Conservation (phyloP, 169 alveolate genomes). For the Toxoplasma gondii region DNA sequence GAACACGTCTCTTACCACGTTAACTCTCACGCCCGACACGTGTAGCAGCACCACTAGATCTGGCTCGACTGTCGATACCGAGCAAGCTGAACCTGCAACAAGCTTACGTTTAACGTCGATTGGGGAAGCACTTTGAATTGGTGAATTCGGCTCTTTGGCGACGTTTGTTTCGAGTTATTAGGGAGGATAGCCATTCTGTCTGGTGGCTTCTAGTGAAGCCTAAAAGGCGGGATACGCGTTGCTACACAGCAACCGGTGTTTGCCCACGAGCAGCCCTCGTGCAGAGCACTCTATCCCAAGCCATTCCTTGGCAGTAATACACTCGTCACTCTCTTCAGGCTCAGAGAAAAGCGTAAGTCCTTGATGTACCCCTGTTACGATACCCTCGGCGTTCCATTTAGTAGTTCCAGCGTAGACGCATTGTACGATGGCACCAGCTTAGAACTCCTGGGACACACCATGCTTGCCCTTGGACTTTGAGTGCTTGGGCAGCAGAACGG, state of each 20-base stretch:
- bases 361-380: no score
- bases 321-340: not conserved
- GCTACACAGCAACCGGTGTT: not conserved
- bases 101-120: no score
- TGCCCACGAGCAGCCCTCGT: not conserved
- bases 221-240: not conserved
- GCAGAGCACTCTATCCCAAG: not conserved
- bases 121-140: no score
- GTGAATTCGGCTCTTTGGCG: no score
- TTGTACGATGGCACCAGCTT: not conserved
- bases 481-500: constrained; percentile 94
- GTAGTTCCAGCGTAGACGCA: not conserved
- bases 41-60: no score
- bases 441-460: constrained; percentile 35
- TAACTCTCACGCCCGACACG: no score
- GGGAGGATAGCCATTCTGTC: not conserved
- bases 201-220: constrained; percentile 54
- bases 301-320: not conserved
- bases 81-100: no score
- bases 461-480: not conserved
- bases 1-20: no score
- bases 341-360: no score
- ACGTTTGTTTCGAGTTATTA: no score
- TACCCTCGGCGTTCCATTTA: not conserved
- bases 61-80: no score